These are phyloP conservation scores for Panaeolus papilionaceus DNA, from an alignment of 768 basidiomycete species.

Conservation along the genomic window DNA sequence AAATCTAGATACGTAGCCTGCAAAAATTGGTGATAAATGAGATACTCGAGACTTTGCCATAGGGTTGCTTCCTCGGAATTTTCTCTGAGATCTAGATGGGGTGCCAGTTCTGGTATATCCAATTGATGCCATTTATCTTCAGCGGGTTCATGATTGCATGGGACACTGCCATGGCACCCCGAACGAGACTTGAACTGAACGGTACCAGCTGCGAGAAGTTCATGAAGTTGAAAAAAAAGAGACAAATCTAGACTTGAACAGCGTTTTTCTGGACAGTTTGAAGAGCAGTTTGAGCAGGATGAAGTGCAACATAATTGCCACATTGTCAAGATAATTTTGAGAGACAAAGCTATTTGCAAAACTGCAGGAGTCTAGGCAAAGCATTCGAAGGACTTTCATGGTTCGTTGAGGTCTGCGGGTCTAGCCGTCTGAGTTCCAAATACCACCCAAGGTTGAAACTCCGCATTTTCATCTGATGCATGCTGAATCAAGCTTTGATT, in stretches of 20 bases:
- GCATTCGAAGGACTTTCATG: no score
- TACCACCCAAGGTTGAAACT: no score
- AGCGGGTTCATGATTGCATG: conserved; percentile 48
- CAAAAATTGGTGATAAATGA: conserved; percentile 61
- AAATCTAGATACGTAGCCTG: conserved; percentile 51
- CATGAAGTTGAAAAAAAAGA: conserved; percentile 37
- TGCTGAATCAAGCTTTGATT: no score
- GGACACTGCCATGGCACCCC: conserved; percentile 23
- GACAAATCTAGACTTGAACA: conserved; percentile 9
- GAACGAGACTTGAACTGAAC: conserved; percentile 39
- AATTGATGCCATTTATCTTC: conserved; percentile 63
- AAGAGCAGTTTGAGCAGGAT: not conserved
- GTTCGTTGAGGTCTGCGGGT: no score
- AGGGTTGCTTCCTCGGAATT: conserved; percentile 38
- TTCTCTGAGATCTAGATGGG: conserved; percentile 30
- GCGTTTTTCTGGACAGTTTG: not conserved
- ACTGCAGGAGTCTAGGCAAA: no score
- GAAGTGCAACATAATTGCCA: not conserved
- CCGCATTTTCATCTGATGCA: no score
- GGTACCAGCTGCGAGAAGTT: conserved; percentile 55
- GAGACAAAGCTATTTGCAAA: no score
- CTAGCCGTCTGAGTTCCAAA: no score
- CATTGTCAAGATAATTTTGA: not conserved
- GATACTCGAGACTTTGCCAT: conserved; percentile 55
- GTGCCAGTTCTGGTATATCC: conserved; percentile 32